Base-by-base conservation (phyloP, 441 rosid species). In the Populus hybrid region DNA sequence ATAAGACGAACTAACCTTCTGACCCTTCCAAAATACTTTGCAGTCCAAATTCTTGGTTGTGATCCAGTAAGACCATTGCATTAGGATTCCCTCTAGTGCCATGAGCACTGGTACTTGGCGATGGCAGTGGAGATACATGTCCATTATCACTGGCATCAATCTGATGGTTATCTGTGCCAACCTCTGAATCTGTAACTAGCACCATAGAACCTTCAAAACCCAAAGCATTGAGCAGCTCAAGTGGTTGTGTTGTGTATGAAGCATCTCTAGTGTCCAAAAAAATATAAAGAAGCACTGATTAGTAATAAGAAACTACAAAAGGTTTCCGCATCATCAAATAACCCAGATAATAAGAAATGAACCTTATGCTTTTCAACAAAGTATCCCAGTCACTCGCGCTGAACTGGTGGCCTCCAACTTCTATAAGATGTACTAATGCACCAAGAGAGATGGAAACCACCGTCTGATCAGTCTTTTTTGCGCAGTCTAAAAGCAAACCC, bases 381-480 rank as follows among this genome's bases (percentile, higher is more conserved):
- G 91, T 93, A 83, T 95, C 97, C 99, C 99, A 97, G 87, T 97
- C 98, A 76, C 87, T 87, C 84, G 88, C 99, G 79, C 95, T 91
- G 83, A 97, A 97, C 82, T 93, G 99, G 87, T 91, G 99, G 76
- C 99, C 99, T 74, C 99, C 99, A 83, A 95, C 99, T 83, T 97
- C 99, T 67, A 97, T 95, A 77, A 97, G 99, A 87, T 97, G 99
- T 71, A 93, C 97, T 77, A 97, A 83, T 76, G 99, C 99, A 82
- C 97, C 97, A 87, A 97, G 80, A 59, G 99, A 89, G 75, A 97
- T 97, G 73, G 99, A 97, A 84, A 93, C 99, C 54, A 97, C 99
- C 10, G 99, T 77, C 86, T 97, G 99, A 84, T 97, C 99, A 21
- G 97, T 85, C 87, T 92, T 93, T 90, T 97, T 95, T 46, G 99